Evolutionary conservation across 1,284 basidiomycete genomes (phyloP), one percentile per base, ranked within the genome.

Genomic region (Pholiota adiposa): DNA sequence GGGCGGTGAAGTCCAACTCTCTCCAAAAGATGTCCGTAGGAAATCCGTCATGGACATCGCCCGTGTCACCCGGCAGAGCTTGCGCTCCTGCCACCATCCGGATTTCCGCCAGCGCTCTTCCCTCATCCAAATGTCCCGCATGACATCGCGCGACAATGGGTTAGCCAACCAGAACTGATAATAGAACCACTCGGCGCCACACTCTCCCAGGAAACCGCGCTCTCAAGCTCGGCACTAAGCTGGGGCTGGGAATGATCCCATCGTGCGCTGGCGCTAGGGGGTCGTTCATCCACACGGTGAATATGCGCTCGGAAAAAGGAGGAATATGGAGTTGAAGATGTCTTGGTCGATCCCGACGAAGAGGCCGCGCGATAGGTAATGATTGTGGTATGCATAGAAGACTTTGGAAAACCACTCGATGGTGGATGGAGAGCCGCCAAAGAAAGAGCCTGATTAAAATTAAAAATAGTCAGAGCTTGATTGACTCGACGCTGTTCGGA

Each of bases 331-430:
- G 64, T 84, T 85, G 63, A 83, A 78, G 38, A 85, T 62, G 0
- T 78, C 78, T 63, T 84, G 80, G 67, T 85, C 83, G 66, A 83
- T 83, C 3, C 83, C 83, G 16, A 84, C 80, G 64, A 85, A 85
- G 31, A 76, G 64, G 33, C 74, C 75, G 19, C 69, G 70, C 1
- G 68, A 63, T 43, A 80, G 74, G 66, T 83, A 85, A 58, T 77
- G 62, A 68, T 83, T 72, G 67, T 84, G 83, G 59, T 82, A 82
- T 0, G 74, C 71, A 65, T 83, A 85, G 66, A 77, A 85, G 1
- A 72, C 69, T 4, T 69, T 57, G 5, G 73, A 68, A 70, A 74
- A 84, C 82, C 82, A 83, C 9, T 67, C 59, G 9, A 84, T 68
- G 0, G 79, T 72, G 7, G 61, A 34, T 1, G 79, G 77, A 0